Conservation (phyloP, 257 asterid species). For the Petunia secreta region DNA sequence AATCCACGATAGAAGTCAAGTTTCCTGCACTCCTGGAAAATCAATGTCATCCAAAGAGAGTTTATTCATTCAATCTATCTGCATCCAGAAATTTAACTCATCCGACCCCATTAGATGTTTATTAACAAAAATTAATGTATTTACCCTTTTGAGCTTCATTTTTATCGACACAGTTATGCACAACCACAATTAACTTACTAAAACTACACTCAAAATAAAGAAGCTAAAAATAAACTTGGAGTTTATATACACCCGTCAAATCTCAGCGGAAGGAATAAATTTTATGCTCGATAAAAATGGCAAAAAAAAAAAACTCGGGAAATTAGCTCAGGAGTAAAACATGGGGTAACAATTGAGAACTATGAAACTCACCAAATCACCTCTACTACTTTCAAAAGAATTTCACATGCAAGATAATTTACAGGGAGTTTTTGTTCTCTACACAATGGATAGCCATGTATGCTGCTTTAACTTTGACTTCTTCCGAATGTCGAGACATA, state of each 20-base stretch:
- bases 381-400: slow-evolving; percentile 6
- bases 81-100: background rate
- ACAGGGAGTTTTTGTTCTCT: slow-evolving; percentile 6
- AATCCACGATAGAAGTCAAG: slow-evolving; percentile 1
- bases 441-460: slow-evolving; percentile 15
- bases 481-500: background rate
- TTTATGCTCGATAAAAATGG: background rate
- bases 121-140: background rate
- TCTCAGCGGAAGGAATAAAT: background rate
- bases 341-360: background rate
- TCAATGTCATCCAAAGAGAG: background rate
- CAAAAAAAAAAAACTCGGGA: background rate
- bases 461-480: background rate
- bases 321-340: background rate
- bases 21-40: background rate
- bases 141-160: too few relatives aligned
- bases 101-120: background rate
- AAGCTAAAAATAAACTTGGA: background rate
- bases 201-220: background rate
- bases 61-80: background rate
- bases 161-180: background rate
- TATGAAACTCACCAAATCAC: background rate
- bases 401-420: background rate
- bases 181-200: background rate
- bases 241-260: background rate